Evolutionary conservation across 2,329 filamentous ascomycete species (phyloP).

Genomic region (Colletotrichum tamarilloi): DNA sequence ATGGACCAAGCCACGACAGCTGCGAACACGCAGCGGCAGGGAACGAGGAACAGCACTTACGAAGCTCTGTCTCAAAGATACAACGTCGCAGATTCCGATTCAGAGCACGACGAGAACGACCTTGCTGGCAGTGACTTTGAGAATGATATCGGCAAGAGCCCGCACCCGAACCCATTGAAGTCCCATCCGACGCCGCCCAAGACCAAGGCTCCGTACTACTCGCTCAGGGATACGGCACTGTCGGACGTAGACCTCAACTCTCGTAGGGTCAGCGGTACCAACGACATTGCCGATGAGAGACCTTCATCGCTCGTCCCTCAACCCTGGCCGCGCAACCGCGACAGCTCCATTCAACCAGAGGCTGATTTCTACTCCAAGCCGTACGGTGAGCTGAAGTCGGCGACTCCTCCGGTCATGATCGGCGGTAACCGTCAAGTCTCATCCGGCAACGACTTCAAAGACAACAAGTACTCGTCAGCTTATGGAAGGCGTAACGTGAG

Average conservation of each 20-base stretch:
- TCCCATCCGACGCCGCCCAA: conserved; percentile 55
- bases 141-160: conserved; percentile 36
- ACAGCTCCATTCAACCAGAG: conserved; percentile 63
- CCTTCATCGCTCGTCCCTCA: conserved; percentile 34
- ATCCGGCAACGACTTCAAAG: conserved; percentile 67
- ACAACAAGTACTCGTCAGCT: conserved; percentile 41
- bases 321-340: conserved; percentile 43
- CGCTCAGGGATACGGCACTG: conserved; percentile 48
- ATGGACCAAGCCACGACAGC: conserved; percentile 45
- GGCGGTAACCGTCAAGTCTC: conserved; percentile 65
- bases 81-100: conserved; percentile 53
- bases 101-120: conserved; percentile 49
- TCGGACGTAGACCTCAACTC: conserved; percentile 59
- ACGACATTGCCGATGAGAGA: conserved; percentile 58
- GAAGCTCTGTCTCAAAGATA: conserved; percentile 59
- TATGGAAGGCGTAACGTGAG: conserved; percentile 72
- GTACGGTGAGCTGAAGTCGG: conserved; percentile 68
- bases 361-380: conserved; percentile 63
- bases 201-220: conserved; percentile 45
- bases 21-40: conserved; percentile 46
- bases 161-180: conserved; percentile 64
- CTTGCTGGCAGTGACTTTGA: conserved; percentile 39
- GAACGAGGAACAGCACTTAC: conserved; percentile 50
- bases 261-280: conserved; percentile 54
- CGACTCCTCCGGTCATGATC: conserved; percentile 65